Conservation (phyloP, 306 rosid species). For the Arachis hypogaea region DNA sequence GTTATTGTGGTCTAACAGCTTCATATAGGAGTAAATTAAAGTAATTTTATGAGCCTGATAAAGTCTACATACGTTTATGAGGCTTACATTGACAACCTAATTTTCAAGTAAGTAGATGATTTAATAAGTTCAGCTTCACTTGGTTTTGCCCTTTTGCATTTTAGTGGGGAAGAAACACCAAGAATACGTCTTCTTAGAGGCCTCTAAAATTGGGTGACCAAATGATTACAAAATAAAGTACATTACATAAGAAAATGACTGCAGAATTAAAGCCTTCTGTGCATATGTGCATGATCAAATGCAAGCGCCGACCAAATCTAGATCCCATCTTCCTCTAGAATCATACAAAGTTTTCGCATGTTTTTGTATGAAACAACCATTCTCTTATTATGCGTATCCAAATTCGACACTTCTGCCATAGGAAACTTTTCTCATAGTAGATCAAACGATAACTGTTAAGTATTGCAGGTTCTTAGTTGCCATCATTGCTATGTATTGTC, state of each 20-base stretch:
- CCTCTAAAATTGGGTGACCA: slow-evolving; percentile 38
- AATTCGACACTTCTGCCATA: slow-evolving; percentile 21
- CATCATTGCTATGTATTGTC: background rate
- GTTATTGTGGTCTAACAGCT: too few species aligned
- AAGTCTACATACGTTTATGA: too few species aligned
- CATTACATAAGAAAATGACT: slow-evolving; percentile 45
- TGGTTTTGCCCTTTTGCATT: slow-evolving; percentile 26
- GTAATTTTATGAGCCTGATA: too few species aligned
- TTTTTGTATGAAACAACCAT: slow-evolving; percentile 7
- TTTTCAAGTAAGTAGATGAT: slow-evolving; percentile 37
- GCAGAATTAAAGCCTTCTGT: slow-evolving; percentile 36
- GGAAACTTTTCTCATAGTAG: background rate
- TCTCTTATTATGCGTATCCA: slow-evolving; percentile 25
- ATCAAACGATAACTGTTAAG: slow-evolving; percentile 1
- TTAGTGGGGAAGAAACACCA: slow-evolving; percentile 34
- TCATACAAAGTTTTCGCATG: slow-evolving; percentile 4
- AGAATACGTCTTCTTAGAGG: slow-evolving; percentile 30
- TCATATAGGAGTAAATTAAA: too few species aligned
- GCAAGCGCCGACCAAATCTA: background rate
- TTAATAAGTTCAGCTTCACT: slow-evolving; percentile 37
- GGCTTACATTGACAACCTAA: too few species aligned
- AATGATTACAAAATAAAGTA: slow-evolving; percentile 48
- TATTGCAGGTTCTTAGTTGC: background rate
- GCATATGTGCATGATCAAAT: slow-evolving; percentile 45
- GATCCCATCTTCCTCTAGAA: background rate